phyloP scores from a whole-genome alignment of 2,329 filamentous ascomycete species.

The Trichoderma brevicompactum region DNA sequence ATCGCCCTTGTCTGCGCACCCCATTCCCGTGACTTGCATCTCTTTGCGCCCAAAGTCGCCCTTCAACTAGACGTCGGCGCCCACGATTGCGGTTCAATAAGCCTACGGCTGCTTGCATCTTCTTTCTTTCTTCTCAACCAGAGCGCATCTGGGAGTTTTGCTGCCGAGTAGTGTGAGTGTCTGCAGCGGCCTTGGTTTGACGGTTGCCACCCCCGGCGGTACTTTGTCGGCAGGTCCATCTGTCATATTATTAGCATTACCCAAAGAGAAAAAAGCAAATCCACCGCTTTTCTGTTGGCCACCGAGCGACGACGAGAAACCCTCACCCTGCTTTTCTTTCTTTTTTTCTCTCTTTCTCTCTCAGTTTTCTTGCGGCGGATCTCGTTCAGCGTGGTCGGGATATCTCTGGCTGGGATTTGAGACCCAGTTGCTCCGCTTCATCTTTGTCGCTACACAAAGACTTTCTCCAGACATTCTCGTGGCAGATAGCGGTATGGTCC shows the following conservation, averaged over 20 bases:
- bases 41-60: slow-evolving; percentile 17
- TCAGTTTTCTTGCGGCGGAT: slow-evolving; percentile 4
- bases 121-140: slow-evolving; percentile 5
- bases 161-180: neutral
- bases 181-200: neutral
- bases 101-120: neutral
- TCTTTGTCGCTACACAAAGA: slow-evolving; percentile 20
- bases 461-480: slow-evolving; percentile 12
- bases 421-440: slow-evolving; percentile 27
- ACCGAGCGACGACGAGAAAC: slow-evolving; percentile 11
- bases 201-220: slow-evolving; percentile 23
- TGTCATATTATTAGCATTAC: slow-evolving; percentile 25
- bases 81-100: slow-evolving; percentile 14
- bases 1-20: slow-evolving; percentile 26
- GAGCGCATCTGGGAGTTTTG: neutral
- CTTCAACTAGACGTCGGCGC: slow-evolving; percentile 7
- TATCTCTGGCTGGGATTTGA: slow-evolving; percentile 23
- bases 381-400: slow-evolving; percentile 11
- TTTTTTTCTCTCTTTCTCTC: neutral
- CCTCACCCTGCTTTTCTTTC: slow-evolving; percentile 3
- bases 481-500: slow-evolving; percentile 24
- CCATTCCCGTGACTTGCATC: slow-evolving; percentile 22
- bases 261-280: slow-evolving; percentile 25
- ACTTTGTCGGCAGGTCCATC: slow-evolving; percentile 24
- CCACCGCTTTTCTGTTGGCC: slow-evolving; percentile 26